Evolutionary conservation across 495 filamentous ascomycete genomes (phyloP).

Genomic region (Aspergillus nanangensis): DNA sequence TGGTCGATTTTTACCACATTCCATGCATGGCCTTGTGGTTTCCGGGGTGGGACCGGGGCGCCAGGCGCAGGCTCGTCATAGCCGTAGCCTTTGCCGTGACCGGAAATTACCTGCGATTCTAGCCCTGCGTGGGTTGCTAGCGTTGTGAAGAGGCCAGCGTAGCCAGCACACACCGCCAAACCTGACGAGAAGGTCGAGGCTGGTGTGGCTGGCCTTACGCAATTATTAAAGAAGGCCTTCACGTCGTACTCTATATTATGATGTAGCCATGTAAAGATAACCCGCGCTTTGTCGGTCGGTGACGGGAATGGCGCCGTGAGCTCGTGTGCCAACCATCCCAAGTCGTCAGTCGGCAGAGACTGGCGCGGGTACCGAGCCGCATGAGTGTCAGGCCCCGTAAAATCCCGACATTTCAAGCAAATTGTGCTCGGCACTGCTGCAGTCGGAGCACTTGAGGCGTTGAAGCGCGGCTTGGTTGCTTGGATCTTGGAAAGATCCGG

Average conservation of each 20-base stretch:
- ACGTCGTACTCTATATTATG: constrained; percentile 88
- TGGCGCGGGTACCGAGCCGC: constrained; percentile 72
- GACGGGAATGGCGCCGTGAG: constrained; percentile 78
- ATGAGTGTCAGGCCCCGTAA: constrained; percentile 71
- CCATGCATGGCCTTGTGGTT: constrained; percentile 72
- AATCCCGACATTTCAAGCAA: constrained; percentile 85
- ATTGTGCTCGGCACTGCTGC: constrained; percentile 19
- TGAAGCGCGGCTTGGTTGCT: constrained; percentile 48
- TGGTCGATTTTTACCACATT: constrained; percentile 84
- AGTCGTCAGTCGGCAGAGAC: constrained; percentile 59
- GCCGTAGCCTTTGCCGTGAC: constrained; percentile 86
- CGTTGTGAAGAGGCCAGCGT: constrained; percentile 74
- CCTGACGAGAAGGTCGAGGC: constrained; percentile 64
- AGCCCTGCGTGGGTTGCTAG: constrained; percentile 73
- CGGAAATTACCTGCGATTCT: constrained; percentile 61
- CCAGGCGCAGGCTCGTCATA: constrained; percentile 52
- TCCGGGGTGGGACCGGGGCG: constrained; percentile 53
- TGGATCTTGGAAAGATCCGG: constrained; percentile 53
- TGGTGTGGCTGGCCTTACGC: constrained; percentile 62
- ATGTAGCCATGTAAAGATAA: constrained; percentile 92
- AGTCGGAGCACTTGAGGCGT: constrained; percentile 15
- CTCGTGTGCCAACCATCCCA: constrained; percentile 67
- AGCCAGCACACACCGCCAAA: constrained; percentile 86
- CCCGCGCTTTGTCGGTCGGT: constrained; percentile 81
- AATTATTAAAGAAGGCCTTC: constrained; percentile 67